These are phyloP conservation scores for Epichloe coenophiala DNA, from an alignment of 2,329 filamentous ascomycete genomes.

Conservation along the genomic window DNA sequence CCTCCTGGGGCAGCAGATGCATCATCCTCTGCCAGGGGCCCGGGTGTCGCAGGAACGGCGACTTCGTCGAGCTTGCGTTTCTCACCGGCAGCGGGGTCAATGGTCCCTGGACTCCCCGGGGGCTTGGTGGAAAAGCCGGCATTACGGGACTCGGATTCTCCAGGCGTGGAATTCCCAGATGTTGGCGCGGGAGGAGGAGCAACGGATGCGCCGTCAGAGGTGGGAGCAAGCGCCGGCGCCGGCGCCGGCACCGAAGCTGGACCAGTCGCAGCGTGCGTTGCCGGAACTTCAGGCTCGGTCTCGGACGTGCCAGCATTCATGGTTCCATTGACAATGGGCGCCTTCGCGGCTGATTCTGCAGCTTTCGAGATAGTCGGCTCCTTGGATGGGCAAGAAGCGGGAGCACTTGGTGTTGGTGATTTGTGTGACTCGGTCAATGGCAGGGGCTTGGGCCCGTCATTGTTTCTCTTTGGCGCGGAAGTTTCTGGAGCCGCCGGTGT, in stretches of 20 bases:
- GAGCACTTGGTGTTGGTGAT: neutral
- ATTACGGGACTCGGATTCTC: neutral
- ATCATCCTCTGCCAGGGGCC: slow-evolving; percentile 11
- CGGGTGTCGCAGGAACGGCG: slow-evolving; percentile 10
- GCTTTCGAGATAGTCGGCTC: neutral
- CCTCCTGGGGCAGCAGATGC: neutral
- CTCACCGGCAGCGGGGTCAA: slow-evolving; percentile 13
- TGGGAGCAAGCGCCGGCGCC: slow-evolving; percentile 5
- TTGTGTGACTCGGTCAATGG: slow-evolving; percentile 2
- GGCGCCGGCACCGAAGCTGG: slow-evolving; percentile 4
- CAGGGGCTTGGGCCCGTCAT: slow-evolving; percentile 7
- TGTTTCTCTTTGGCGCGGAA: slow-evolving; percentile 5
- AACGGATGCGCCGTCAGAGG: slow-evolving; percentile 1
- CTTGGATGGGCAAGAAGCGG: neutral
- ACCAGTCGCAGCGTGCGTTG: slow-evolving; percentile 4
- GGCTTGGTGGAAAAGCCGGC: slow-evolving; percentile 6
- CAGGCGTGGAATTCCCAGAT: neutral
- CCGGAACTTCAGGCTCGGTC: slow-evolving; percentile 1
- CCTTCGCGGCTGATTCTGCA: neutral
- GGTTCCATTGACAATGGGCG: neutral
- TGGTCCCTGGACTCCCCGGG: slow-evolving; percentile 5
- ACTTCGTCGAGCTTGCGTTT: slow-evolving; percentile 28
- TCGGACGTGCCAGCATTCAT: neutral
- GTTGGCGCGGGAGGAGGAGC: slow-evolving; percentile 1
- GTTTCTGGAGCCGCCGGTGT: slow-evolving; percentile 9